Percentiles rank a stretch among this genome's conserved stretches.
Evolutionary conservation across 345 rosid genomes (phyloP).

Genomic region (Melaleuca quinquenervia): DNA sequence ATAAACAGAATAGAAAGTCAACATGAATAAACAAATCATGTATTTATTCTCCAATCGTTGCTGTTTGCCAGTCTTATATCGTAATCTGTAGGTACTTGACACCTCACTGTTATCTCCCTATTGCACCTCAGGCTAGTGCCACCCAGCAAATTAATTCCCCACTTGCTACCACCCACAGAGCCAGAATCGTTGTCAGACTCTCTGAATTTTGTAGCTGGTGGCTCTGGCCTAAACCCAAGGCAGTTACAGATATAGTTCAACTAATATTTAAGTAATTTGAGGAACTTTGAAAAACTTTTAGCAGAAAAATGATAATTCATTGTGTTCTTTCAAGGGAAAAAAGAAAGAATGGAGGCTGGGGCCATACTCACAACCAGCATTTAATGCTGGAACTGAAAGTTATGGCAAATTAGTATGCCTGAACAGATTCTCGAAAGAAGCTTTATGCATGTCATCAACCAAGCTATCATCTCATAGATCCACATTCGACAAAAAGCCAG

Average conservation of each 20-base stretch:
- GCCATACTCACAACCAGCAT: neutral
- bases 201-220: neutral
- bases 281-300: neutral
- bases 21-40: neutral
- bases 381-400: neutral
- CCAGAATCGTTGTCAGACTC: neutral
- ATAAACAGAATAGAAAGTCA: neutral
- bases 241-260: neutral
- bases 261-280: neutral
- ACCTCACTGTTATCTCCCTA: neutral
- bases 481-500: neutral
- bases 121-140: neutral
- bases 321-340: neutral
- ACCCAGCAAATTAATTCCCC: neutral
- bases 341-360: neutral
- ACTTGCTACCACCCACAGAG: neutral
- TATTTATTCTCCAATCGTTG: neutral
- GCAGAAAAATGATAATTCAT: neutral
- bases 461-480: neutral
- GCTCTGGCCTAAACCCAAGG: neutral
- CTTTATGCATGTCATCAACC: neutral
- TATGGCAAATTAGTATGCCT: neutral
- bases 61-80: neutral
- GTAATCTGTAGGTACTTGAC: neutral
- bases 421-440: neutral